These are phyloP conservation scores for Fusarium bulbicola DNA, from an alignment of 2,329 filamentous ascomycete species.

Conservation along the genomic window DNA sequence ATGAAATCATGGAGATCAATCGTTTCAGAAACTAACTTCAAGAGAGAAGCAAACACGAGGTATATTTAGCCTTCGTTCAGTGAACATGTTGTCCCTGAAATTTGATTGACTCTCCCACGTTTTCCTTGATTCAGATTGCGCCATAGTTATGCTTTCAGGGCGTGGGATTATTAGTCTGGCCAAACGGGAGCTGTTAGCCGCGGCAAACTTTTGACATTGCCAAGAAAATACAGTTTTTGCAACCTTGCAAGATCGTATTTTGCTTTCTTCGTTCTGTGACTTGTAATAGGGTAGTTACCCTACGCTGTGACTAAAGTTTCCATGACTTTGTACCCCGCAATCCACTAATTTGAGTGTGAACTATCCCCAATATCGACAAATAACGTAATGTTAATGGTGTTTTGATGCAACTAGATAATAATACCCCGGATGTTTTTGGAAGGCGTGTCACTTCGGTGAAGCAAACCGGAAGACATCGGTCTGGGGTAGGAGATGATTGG, in stretches of 20 bases:
- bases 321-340: not conserved
- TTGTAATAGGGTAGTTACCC: not conserved
- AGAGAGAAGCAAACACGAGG: too few relatives aligned
- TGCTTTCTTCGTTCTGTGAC: not conserved
- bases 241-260: not conserved
- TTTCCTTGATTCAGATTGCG: not conserved
- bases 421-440: constrained; percentile 21
- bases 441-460: constrained; percentile 20
- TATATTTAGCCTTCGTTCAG: too few relatives aligned
- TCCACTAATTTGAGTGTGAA: not conserved
- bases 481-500: constrained; percentile 12
- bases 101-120: not conserved
- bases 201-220: too few relatives aligned
- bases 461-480: constrained; percentile 21
- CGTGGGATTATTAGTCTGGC: too few relatives aligned
- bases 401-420: constrained; percentile 23
- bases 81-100: not conserved
- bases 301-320: constrained; percentile 13
- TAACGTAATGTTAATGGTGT: constrained; percentile 8
- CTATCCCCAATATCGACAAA: not conserved
- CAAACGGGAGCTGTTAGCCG: too few relatives aligned
- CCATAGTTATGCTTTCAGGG: too few relatives aligned
- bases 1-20: not conserved
- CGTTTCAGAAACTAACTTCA: not conserved
- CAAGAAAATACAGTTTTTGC: not conserved